Percentiles rank a stretch among this genome's conserved stretches.
Evolutionary conservation across 163 green algal genomes (phyloP).

Genomic region (Chlorella variabilis): DNA sequence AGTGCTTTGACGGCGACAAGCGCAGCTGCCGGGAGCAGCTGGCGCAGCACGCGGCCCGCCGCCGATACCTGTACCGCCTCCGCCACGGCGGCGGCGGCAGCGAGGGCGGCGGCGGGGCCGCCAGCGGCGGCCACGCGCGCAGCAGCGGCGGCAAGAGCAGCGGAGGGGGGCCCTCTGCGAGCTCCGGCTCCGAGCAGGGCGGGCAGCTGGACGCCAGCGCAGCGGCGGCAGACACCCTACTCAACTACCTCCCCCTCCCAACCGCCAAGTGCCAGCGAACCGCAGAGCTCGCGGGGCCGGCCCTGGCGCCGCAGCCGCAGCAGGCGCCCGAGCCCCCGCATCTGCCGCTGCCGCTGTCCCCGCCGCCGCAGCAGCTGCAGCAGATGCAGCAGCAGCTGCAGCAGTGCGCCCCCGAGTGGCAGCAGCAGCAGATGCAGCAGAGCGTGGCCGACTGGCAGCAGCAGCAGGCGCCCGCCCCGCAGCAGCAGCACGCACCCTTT

Average conservation of each 20-base stretch:
- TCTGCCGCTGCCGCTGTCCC: neutral
- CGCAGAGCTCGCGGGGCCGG: neutral
- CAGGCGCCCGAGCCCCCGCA: too few species aligned
- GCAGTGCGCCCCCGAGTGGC: too few species aligned
- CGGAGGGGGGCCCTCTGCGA: too few species aligned
- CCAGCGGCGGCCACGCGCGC: neutral
- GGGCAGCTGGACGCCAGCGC: too few species aligned
- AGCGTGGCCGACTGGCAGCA: too few species aligned
- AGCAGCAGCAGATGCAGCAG: too few species aligned
- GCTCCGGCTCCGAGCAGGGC: too few species aligned
- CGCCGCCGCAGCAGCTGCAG: neutral
- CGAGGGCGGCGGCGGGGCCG: neutral
- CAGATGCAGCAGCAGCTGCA: neutral
- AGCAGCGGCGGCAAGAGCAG: neutral
- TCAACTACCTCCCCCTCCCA: neutral
- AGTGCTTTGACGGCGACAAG: slow-evolving; percentile 76
- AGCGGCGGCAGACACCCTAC: neutral
- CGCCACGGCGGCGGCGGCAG: neutral
- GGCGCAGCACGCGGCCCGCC: slow-evolving; percentile 17
- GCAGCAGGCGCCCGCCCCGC: too few species aligned
- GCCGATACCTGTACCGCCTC: slow-evolving; percentile 23
- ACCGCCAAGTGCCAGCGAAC: slow-evolving; percentile 2
- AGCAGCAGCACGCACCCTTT: too few species aligned
- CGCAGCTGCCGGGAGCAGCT: slow-evolving; percentile 62
- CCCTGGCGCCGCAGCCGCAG: too few species aligned